These are phyloP conservation scores for Hyaloscypha bicolor DNA, from an alignment of 495 filamentous ascomycete species.

Conservation along the genomic window DNA sequence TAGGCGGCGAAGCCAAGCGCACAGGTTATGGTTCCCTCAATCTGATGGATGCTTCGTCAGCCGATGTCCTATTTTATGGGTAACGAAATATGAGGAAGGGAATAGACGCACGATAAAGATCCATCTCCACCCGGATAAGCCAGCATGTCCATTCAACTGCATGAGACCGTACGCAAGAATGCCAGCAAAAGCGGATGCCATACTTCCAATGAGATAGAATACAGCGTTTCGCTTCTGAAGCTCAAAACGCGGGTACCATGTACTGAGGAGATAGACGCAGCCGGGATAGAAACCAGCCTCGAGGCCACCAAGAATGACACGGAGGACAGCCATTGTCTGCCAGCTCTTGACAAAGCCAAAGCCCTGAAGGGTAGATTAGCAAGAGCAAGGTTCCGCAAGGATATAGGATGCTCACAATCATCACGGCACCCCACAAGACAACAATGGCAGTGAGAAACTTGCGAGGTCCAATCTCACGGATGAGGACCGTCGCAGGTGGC, in stretches of 20 bases:
- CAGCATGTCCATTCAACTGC: conserved; percentile 53
- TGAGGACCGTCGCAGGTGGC: conserved; percentile 56
- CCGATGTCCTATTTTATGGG: conserved; percentile 35
- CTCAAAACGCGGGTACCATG: conserved; percentile 68
- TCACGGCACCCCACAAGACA: conserved; percentile 46
- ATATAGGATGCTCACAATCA: conserved; percentile 37
- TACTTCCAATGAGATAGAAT: conserved; percentile 66
- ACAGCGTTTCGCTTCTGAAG: conserved; percentile 64
- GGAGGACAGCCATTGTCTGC: conserved; percentile 51
- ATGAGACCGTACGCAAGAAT: conserved; percentile 68
- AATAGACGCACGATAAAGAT: conserved; percentile 38
- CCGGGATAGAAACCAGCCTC: conserved; percentile 67
- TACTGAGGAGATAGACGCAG: conserved; percentile 63
- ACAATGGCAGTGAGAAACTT: conserved; percentile 56
- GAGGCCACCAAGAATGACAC: conserved; percentile 62
- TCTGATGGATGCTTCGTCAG: conserved; percentile 39
- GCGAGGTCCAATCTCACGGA: conserved; percentile 63
- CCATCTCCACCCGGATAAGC: conserved; percentile 63
- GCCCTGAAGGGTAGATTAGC: conserved; percentile 14
- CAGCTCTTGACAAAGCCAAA: conserved; percentile 57
- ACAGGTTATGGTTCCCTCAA: conserved; percentile 70
- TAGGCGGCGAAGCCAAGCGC: conserved; percentile 54
- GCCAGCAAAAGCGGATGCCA: conserved; percentile 62
- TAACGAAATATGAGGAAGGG: conserved; percentile 40
- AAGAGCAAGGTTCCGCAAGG: conserved; percentile 35